Percentiles rank a stretch among this genome's conserved stretches.
phyloP scores from a whole-genome alignment of 1,139 yeast genomes.

The Arxiozyma heterogenica region DNA sequence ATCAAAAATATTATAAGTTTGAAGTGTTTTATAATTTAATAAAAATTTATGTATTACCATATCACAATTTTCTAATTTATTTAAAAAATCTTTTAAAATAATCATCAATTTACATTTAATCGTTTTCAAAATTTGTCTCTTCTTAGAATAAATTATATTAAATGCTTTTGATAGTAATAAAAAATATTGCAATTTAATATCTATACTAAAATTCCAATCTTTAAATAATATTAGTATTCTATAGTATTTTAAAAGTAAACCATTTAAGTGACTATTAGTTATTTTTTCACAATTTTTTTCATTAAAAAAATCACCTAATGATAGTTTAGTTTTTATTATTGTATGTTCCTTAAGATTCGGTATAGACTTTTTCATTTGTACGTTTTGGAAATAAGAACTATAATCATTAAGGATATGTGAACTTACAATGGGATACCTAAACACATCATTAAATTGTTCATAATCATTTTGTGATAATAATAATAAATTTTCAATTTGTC shows the following conservation, averaged over 20 bases:
- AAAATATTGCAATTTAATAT: background rate
- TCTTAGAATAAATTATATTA: background rate
- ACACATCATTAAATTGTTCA: slow-evolving; percentile 23
- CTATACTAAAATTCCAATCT: background rate
- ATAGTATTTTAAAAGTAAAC: background rate
- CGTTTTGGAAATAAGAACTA: slow-evolving; percentile 8
- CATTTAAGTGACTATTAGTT: background rate
- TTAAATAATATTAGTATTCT: background rate
- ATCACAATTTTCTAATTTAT: slow-evolving; percentile 14
- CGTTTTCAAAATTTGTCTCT: background rate
- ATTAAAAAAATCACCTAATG: background rate
- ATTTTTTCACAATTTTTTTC: background rate
- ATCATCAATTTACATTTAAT: slow-evolving; percentile 15
- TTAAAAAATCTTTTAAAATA: slow-evolving; percentile 12
- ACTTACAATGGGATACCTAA: slow-evolving; percentile 25
- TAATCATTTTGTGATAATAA: background rate
- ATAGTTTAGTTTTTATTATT: background rate
- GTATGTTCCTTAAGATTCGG: slow-evolving; percentile 10
- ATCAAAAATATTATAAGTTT: background rate
- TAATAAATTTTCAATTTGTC: background rate
- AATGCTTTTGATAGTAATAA: background rate
- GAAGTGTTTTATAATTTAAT: slow-evolving; percentile 7
- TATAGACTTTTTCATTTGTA: slow-evolving; percentile 15
- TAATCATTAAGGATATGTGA: slow-evolving; percentile 21
- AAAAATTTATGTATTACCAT: slow-evolving; percentile 14